Evolutionary conservation across 2,329 filamentous ascomycete species (phyloP).

Genomic region (Huntiella abstrusa): DNA sequence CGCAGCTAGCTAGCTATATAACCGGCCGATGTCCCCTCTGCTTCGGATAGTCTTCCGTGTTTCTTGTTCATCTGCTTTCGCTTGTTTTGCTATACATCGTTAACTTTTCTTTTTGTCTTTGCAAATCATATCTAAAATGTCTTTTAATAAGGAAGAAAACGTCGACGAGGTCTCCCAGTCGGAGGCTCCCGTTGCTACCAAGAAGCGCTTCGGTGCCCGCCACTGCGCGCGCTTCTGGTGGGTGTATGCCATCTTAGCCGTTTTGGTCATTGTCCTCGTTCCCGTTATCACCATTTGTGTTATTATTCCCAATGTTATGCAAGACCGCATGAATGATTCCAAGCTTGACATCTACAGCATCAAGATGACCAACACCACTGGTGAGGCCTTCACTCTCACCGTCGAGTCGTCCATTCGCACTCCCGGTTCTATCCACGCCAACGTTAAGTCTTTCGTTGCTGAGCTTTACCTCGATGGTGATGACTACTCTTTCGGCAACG

Average conservation of each 20-base stretch:
- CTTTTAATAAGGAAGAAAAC: no score
- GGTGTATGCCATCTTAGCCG: constrained; percentile 33
- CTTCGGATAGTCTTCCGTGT: no score
- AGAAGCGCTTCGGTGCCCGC: constrained; percentile 20
- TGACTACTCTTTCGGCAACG: constrained; percentile 29
- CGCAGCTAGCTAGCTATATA: no score
- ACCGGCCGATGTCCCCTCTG: no score
- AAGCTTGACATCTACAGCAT: constrained; percentile 33
- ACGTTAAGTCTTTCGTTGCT: constrained; percentile 30
- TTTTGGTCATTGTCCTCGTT: constrained; percentile 32
- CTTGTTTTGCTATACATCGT: no score
- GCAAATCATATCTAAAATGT: no score
- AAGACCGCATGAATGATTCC: constrained; percentile 34
- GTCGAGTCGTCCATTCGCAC: constrained; percentile 38
- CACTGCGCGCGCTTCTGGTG: constrained; percentile 43
- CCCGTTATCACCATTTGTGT: constrained; percentile 39
- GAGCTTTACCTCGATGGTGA: constrained; percentile 34
- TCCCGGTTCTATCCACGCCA: constrained; percentile 32
- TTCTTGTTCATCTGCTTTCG: no score
- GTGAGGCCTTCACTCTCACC: constrained; percentile 28
- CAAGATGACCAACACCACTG: constrained; percentile 26
- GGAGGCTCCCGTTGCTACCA: constrained; percentile 17
- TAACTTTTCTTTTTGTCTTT: no score
- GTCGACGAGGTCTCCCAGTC: no score
- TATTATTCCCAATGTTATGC: constrained; percentile 35